Evolutionary conservation across 148 eudicot genomes (phyloP).

Genomic region (Chenopodium berlandieri): DNA sequence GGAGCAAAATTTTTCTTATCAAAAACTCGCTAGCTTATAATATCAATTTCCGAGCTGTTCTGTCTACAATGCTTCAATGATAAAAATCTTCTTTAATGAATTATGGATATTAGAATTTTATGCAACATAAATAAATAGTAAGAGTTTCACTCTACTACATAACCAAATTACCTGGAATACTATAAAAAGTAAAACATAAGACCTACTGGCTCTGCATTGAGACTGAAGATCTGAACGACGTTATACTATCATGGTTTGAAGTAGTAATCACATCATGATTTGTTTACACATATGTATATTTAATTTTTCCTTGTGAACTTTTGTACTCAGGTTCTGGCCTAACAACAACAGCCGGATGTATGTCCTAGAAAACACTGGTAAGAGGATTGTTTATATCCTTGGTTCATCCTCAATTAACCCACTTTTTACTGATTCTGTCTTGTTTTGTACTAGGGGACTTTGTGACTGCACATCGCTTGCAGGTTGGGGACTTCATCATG

Average conservation of each 20-base stretch:
- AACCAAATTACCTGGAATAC: background rate
- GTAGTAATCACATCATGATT: background rate
- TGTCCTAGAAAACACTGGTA: conserved; percentile 83
- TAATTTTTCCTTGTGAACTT: background rate
- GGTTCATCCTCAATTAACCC: background rate
- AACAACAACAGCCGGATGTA: conserved; percentile 94
- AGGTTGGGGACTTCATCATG: conserved; percentile 61
- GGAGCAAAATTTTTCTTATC: background rate
- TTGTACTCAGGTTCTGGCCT: conserved; percentile 71
- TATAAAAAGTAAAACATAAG: background rate
- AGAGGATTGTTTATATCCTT: background rate
- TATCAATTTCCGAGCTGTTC: background rate
- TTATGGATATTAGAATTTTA: background rate
- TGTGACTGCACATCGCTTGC: conserved; percentile 50
- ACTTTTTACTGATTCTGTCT: conserved; percentile 6
- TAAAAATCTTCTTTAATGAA: background rate
- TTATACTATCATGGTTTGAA: too few species aligned
- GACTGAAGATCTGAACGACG: background rate
- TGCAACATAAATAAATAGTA: background rate
- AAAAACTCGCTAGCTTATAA: background rate
- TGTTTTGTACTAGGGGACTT: conserved; percentile 47
- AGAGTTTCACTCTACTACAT: background rate
- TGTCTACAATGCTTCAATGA: too few species aligned
- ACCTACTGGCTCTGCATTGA: background rate
- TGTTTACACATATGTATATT: background rate